Evolutionary conservation across 1,139 yeast species (phyloP), one percentile per base, ranked within the genome.

Genomic region (Hansenula sp.): DNA sequence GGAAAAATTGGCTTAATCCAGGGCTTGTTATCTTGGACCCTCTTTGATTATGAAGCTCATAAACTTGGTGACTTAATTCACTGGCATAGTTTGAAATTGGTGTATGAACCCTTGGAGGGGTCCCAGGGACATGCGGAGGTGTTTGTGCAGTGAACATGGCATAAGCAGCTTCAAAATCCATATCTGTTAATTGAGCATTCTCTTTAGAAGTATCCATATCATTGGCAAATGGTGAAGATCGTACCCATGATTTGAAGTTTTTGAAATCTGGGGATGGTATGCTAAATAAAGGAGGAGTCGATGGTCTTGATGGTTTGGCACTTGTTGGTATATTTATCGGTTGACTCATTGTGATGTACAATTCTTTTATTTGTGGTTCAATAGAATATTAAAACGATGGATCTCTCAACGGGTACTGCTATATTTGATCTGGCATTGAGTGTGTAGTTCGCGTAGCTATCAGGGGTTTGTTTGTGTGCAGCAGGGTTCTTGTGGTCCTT

Each of bases 141-240:
- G 45, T 47, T 42, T 40, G 45, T 43, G 28, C 50, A 3, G 56
- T 53, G 18, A 56, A 38, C 3, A 56, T 40, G 2, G 57, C 58
- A 42, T 56, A 56, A 1, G 60, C 60, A 2, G 55, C 41, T 21
- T 56, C 60, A 35, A 56, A 56, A 38, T 56, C 60, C 52, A 56
- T 44, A 11, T 55, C 54, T 3, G 51, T 43, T 12, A 55, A 28
- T 18, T 45, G 43, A 9, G 43, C 16, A 25, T 42, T 41, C 7
- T 33, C 46, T 11, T 39, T 36, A 3, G 27, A 18, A 2, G 10
- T 37, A 9, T 21, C 40, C 2, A 30, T 40, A 24, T 19, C 33
- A 17, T 32, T 43, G 3, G 18, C 27, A 5, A 19, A 33, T 12
- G 52, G 49, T 18, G 38, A 36, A 13, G 50, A 42, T 33, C 43